Conservation (phyloP, 805 yeast species). For the Lipomyces sp. region DNA sequence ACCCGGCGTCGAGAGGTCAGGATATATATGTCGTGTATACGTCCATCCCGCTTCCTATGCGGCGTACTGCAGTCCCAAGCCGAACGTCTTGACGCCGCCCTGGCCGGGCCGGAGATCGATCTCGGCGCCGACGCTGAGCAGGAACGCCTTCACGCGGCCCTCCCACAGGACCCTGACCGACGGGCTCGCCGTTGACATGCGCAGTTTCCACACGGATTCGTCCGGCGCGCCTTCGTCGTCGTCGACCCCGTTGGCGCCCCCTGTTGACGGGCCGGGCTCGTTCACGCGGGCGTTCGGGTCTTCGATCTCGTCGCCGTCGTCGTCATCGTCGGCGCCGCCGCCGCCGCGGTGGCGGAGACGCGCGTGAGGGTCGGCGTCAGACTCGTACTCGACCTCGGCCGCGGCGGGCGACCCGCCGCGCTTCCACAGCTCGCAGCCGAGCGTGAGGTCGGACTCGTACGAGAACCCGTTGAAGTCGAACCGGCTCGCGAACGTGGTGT, state of each 20-base stretch:
- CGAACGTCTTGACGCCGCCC: slow-evolving; percentile 48
- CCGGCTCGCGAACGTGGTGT: slow-evolving; percentile 73
- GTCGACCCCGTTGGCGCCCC: neutral
- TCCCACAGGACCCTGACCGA: slow-evolving; percentile 76
- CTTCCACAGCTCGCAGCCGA: slow-evolving; percentile 80
- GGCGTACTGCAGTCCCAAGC: slow-evolving; percentile 61
- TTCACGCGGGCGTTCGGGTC: too few species aligned
- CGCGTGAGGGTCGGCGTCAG: neutral
- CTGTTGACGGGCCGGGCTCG: neutral
- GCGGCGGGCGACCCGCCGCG: neutral
- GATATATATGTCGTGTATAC: too few species aligned
- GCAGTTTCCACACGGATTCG: slow-evolving; percentile 20
- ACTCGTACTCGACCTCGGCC: neutral
- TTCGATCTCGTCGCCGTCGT: too few species aligned
- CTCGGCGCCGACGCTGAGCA: slow-evolving; percentile 70
- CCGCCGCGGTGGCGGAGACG: too few species aligned
- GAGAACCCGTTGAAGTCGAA: slow-evolving; percentile 91
- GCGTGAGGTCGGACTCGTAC: slow-evolving; percentile 76
- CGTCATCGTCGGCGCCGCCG: too few species aligned
- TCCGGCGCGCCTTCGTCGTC: neutral
- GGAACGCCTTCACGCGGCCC: slow-evolving; percentile 75
- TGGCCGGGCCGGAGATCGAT: slow-evolving; percentile 49
- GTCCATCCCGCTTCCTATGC: slow-evolving; percentile 39
- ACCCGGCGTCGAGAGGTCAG: too few species aligned
- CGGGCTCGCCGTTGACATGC: slow-evolving; percentile 45